Conservation (phyloP, 1,284 basidiomycete species). For the Sphagnurus paluster region DNA sequence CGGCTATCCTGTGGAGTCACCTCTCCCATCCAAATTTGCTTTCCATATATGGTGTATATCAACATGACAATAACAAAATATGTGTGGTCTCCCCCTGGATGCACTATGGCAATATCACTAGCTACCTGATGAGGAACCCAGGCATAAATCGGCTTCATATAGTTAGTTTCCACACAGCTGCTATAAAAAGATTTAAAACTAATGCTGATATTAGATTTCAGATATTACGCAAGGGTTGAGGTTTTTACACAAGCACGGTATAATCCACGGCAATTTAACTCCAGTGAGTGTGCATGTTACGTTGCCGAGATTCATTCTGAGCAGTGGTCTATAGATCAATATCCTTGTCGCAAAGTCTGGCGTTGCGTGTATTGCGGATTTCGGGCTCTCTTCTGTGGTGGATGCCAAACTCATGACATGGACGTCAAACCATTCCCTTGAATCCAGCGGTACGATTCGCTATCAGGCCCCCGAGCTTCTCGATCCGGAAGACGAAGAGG, state of each 20-base stretch:
- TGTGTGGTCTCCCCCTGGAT: conserved; percentile 29
- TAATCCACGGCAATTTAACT: conserved; percentile 19
- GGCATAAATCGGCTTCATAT: conserved; percentile 10
- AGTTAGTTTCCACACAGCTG: too few relatives aligned
- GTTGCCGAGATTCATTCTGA: neutral
- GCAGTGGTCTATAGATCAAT: conserved; percentile 20
- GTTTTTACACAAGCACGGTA: conserved; percentile 14
- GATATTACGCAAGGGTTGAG: too few relatives aligned
- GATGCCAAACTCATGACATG: conserved; percentile 17
- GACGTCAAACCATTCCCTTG: conserved; percentile 14
- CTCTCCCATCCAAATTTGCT: conserved; percentile 24
- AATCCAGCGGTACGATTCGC: conserved; percentile 12
- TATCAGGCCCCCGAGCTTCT: conserved; percentile 21
- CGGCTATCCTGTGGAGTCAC: conserved; percentile 26
- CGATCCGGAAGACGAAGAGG: conserved; percentile 19
- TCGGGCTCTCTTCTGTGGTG: conserved; percentile 26
- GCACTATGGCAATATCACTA: conserved; percentile 22
- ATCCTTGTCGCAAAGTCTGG: conserved; percentile 26
- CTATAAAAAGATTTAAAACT: too few relatives aligned
- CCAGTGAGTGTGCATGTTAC: conserved; percentile 10
- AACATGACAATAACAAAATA: conserved; percentile 15
- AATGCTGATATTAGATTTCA: too few relatives aligned
- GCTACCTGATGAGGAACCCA: conserved; percentile 14
- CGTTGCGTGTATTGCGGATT: conserved; percentile 29
- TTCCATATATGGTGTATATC: conserved; percentile 26